Conservation (phyloP, 768 basidiomycete genomes). For the Naganishia vishniacii region DNA sequence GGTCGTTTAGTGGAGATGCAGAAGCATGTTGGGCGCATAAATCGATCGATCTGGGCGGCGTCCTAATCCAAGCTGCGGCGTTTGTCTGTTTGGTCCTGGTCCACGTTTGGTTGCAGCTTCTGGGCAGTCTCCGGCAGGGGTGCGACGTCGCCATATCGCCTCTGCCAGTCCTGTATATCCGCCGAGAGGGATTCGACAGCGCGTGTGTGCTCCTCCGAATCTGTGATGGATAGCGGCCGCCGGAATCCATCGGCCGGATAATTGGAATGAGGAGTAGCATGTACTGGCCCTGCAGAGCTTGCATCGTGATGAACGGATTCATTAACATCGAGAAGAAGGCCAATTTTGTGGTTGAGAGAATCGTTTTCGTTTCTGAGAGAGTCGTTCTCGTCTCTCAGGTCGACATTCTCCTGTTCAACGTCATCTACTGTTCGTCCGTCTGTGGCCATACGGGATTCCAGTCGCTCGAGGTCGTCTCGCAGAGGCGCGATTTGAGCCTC, state of each 20-base stretch:
- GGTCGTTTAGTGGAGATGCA: no score
- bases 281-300: background rate
- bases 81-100: background rate
- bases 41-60: no score
- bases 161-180: constrained; percentile 24
- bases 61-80: background rate
- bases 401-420: constrained; percentile 24
- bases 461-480: constrained; percentile 41
- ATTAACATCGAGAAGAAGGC: constrained; percentile 25
- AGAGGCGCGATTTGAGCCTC: constrained; percentile 39
- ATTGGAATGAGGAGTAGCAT: background rate
- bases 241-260: background rate
- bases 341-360: constrained; percentile 26
- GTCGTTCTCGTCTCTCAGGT: constrained; percentile 26
- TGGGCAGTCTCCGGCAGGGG: background rate
- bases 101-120: background rate
- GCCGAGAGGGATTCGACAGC: constrained; percentile 9
- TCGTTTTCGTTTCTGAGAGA: constrained; percentile 26
- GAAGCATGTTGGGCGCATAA: no score
- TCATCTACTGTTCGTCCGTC: constrained; percentile 21
- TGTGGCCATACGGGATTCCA: constrained; percentile 37
- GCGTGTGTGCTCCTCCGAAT: constrained; percentile 21
- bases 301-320: constrained; percentile 15
- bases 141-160: background rate
- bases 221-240: constrained; percentile 5